Evolutionary conservation across 1,284 basidiomycete genomes (phyloP).

Genomic region (Cryptococcus sp.): DNA sequence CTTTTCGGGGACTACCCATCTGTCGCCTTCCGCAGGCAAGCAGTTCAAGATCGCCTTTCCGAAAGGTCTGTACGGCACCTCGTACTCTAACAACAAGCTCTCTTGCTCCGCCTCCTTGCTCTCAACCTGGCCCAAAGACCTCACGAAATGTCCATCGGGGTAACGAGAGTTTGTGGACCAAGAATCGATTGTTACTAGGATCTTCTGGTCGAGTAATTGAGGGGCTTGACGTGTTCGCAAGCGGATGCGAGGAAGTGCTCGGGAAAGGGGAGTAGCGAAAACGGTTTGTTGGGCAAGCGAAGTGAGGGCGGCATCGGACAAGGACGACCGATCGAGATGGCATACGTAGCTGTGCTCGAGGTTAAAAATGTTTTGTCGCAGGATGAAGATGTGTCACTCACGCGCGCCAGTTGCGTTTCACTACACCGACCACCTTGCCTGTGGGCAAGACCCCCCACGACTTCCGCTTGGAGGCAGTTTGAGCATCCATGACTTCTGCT

Average conservation of each 20-base stretch:
- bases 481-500: constrained; percentile 44
- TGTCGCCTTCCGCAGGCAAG: constrained; percentile 84
- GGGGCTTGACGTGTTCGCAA: constrained; percentile 93
- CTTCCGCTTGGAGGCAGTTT: constrained; percentile 51
- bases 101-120: constrained; percentile 97
- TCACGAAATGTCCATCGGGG: constrained; percentile 96
- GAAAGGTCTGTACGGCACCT: constrained; percentile 95
- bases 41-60: constrained; percentile 92
- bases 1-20: constrained; percentile 90
- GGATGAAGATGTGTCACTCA: constrained; percentile 54
- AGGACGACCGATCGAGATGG: constrained; percentile 87
- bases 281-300: constrained; percentile 88
- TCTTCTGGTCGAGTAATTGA: constrained; percentile 85
- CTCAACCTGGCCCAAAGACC: constrained; percentile 86
- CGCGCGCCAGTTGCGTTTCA: constrained; percentile 95
- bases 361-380: constrained; percentile 3
- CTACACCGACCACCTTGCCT: constrained; percentile 85
- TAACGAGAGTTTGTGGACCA: constrained; percentile 89
- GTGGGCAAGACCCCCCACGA: constrained; percentile 69
- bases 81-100: constrained; percentile 89
- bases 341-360: constrained; percentile 75
- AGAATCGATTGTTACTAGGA: constrained; percentile 89
- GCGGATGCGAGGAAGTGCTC: constrained; percentile 89
- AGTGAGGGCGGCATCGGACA: constrained; percentile 75
- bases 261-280: constrained; percentile 91